phyloP scores from a whole-genome alignment of 192 early-diverging fungal genomes.

The Backusella tarrabulga region DNA sequence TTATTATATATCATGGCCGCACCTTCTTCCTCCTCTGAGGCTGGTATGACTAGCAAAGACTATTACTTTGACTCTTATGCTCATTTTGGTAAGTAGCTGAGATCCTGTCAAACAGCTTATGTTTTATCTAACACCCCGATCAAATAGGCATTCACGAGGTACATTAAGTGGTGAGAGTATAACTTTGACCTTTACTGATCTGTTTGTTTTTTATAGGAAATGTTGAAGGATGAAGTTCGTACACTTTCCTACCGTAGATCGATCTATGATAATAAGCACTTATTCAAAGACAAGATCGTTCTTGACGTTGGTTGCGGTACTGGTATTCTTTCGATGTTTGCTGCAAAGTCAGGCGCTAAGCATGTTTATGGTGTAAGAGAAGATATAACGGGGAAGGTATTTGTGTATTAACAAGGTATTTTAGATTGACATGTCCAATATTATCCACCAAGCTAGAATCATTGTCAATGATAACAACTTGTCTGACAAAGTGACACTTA shows the following conservation, averaged over 20 bases:
- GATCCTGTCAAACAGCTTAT: not conserved
- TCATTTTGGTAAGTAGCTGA: conserved; percentile 68
- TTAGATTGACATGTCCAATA: conserved; percentile 81
- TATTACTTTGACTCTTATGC: conserved; percentile 99
- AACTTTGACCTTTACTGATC: not conserved
- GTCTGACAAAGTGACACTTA: conserved; percentile 80
- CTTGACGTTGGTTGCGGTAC: conserved; percentile 99
- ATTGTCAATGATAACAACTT: conserved; percentile 98
- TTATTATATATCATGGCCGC: not conserved
- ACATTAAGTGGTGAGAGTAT: not conserved
- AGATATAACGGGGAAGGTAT: not conserved
- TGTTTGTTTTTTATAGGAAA: conserved; percentile 55
- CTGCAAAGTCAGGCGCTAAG: conserved; percentile 95
- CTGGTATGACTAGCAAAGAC: conserved; percentile 45
- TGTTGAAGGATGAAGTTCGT: conserved; percentile 97
- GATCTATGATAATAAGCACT: conserved; percentile 93
- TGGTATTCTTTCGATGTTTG: conserved; percentile 98
- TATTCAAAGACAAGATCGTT: conserved; percentile 98
- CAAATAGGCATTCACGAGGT: conserved; percentile 20
- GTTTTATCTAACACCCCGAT: not conserved
- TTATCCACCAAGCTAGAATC: conserved; percentile 90
- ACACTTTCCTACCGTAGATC: conserved; percentile 90
- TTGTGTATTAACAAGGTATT: not conserved
- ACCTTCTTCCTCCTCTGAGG: not conserved
- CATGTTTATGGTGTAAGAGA: conserved; percentile 79